Percentiles rank a stretch among this genome's conserved stretches.
Evolutionary conservation across 1,139 yeast species (phyloP).

Genomic region (Scheffersomyces quercinus): DNA sequence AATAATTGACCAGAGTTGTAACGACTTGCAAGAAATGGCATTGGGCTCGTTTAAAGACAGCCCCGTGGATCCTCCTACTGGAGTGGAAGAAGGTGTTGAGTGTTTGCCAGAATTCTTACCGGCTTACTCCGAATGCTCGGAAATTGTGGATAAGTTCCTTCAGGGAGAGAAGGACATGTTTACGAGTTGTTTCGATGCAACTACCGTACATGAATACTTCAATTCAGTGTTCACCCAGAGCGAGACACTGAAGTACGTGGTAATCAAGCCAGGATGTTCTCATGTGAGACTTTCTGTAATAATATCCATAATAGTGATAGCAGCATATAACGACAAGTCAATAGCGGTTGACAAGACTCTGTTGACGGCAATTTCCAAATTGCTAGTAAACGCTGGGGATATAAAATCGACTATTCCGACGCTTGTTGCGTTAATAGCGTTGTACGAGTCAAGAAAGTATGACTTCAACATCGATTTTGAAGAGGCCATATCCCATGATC

Average conservation of each 20-base stretch:
- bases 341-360: not conserved
- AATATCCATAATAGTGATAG: not conserved
- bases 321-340: not conserved
- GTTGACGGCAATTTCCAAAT: not conserved
- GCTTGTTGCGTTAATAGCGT: not conserved
- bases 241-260: not conserved
- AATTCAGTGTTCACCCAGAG: not conserved
- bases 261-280: not conserved
- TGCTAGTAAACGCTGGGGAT: not conserved
- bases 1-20: not conserved
- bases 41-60: not conserved
- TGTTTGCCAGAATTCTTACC: not conserved
- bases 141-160: not conserved
- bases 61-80: not conserved
- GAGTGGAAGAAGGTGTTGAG: not conserved
- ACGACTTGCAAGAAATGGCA: not conserved
- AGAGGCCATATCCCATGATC: constrained; percentile 1
- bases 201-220: not conserved
- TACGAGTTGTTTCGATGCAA: not conserved
- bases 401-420: constrained; percentile 1
- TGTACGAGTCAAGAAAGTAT: constrained; percentile 2
- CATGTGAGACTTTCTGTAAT: not conserved
- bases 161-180: not conserved
- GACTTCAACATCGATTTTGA: constrained; percentile 1
- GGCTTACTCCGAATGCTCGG: not conserved